phyloP scores from a whole-genome alignment of 2,329 filamentous ascomycete species.

The Erysiphe pulchra region DNA sequence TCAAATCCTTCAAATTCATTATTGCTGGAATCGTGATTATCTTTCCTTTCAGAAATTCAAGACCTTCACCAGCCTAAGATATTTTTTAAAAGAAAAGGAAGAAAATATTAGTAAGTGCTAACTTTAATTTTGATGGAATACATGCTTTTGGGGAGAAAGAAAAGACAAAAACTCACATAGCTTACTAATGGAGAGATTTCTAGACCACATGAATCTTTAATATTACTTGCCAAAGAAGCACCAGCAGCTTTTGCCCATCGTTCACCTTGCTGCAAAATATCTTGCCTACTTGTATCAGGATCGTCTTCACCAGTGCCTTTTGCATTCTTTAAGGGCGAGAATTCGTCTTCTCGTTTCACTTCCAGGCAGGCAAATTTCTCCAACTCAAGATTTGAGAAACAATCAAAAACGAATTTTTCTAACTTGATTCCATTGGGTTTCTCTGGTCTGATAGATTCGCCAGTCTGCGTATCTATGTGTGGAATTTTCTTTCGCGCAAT shows the following conservation, averaged over 20 bases:
- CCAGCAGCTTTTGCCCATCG: slow-evolving; percentile 67
- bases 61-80: no score
- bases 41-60: no score
- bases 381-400: slow-evolving; percentile 71
- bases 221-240: slow-evolving; percentile 42
- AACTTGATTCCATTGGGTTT: slow-evolving; percentile 97
- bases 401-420: slow-evolving; percentile 97
- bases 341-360: slow-evolving; percentile 90
- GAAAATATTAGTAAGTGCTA: no score
- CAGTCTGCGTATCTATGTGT: slow-evolving; percentile 47
- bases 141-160: background rate
- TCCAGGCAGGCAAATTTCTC: slow-evolving; percentile 88
- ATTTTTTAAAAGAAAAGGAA: no score
- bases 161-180: slow-evolving; percentile 43
- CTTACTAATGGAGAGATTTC: slow-evolving; percentile 85
- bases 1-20: no score
- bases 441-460: slow-evolving; percentile 65
- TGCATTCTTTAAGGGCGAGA: slow-evolving; percentile 86
- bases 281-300: slow-evolving; percentile 69
- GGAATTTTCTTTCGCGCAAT: slow-evolving; percentile 98
- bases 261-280: slow-evolving; percentile 75
- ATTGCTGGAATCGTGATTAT: no score
- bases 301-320: slow-evolving; percentile 74
- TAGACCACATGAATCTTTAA: slow-evolving; percentile 33
- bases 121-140: no score